Conservation (phyloP, 2,329 filamentous ascomycete species). For the Sarocladium oryzae region DNA sequence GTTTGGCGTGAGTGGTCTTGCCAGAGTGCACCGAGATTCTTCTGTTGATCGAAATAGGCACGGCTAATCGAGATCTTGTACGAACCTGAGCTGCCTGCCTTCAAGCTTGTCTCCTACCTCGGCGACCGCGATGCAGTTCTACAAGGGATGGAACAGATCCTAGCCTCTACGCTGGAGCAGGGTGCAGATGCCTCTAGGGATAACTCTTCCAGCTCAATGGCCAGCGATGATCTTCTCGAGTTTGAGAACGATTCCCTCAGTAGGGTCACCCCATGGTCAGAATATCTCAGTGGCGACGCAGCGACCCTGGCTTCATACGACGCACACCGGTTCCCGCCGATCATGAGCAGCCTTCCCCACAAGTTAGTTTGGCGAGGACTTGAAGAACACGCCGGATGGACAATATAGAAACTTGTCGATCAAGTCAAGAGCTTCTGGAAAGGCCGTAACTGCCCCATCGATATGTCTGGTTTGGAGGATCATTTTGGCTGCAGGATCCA, state of each 20-base stretch:
- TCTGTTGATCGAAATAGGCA: neutral
- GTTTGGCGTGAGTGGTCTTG: constrained; percentile 15
- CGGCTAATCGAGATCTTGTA: constrained; percentile 25
- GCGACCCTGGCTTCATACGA: constrained; percentile 10
- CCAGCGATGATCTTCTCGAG: constrained; percentile 13
- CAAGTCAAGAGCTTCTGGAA: neutral
- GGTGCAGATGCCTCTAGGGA: constrained; percentile 15
- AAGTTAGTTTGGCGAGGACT: constrained; percentile 5
- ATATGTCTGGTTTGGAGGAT: neutral
- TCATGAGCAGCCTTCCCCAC: neutral
- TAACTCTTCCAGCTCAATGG: neutral
- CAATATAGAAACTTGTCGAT: neutral
- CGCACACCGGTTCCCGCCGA: neutral
- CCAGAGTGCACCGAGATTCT: no score
- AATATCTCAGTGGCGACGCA: constrained; percentile 14
- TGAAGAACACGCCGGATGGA: neutral
- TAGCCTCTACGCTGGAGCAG: constrained; percentile 16
- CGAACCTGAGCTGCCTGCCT: constrained; percentile 28
- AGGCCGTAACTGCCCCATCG: neutral
- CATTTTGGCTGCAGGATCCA: neutral
- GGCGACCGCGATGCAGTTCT: constrained; percentile 13
- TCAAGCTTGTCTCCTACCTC: constrained; percentile 22
- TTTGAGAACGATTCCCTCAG: constrained; percentile 7
- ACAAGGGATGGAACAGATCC: constrained; percentile 14
- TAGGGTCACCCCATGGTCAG: constrained; percentile 11